Evolutionary conservation across 306 rosid genomes (phyloP).

Genomic region (Vicia villosa): DNA sequence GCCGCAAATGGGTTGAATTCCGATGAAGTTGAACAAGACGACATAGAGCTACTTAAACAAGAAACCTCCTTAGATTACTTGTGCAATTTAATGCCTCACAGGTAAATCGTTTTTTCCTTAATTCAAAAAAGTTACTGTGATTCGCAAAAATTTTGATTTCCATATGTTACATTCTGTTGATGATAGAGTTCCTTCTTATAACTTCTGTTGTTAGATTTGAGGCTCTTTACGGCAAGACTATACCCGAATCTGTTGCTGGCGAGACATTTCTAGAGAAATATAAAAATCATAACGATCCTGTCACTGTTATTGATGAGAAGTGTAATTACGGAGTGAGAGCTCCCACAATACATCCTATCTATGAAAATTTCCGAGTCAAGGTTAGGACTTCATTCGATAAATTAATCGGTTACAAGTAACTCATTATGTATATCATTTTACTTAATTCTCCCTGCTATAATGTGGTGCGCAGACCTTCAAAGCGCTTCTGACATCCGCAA

Average conservation of each 20-base stretch:
- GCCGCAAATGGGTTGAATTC: slow-evolving; percentile 50
- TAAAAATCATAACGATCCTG: slow-evolving; percentile 70
- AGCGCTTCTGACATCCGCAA: slow-evolving; percentile 75
- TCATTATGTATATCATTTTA: background rate
- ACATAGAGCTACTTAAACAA: slow-evolving; percentile 64
- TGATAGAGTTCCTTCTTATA: slow-evolving; percentile 11
- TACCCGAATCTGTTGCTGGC: slow-evolving; percentile 64
- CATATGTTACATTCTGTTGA: background rate
- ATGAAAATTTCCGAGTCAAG: slow-evolving; percentile 92
- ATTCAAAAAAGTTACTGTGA: slow-evolving; percentile 5
- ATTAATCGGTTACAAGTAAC: slow-evolving; percentile 8
- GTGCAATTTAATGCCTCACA: slow-evolving; percentile 86
- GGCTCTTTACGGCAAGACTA: slow-evolving; percentile 61
- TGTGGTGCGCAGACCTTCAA: slow-evolving; percentile 69
- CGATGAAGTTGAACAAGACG: slow-evolving; percentile 66
- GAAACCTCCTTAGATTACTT: slow-evolving; percentile 78
- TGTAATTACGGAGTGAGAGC: slow-evolving; percentile 61
- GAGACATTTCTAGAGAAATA: slow-evolving; percentile 59
- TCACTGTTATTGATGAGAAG: slow-evolving; percentile 75
- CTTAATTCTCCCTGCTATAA: slow-evolving; percentile 5
- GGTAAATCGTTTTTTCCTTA: slow-evolving; percentile 44
- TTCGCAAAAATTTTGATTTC: slow-evolving; percentile 24
- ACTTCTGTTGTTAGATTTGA: slow-evolving; percentile 57
- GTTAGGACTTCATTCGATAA: slow-evolving; percentile 41
- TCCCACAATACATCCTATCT: slow-evolving; percentile 76